These are phyloP conservation scores for Setomelanomma holmii DNA, from an alignment of 2,329 filamentous ascomycete species.

Conservation along the genomic window DNA sequence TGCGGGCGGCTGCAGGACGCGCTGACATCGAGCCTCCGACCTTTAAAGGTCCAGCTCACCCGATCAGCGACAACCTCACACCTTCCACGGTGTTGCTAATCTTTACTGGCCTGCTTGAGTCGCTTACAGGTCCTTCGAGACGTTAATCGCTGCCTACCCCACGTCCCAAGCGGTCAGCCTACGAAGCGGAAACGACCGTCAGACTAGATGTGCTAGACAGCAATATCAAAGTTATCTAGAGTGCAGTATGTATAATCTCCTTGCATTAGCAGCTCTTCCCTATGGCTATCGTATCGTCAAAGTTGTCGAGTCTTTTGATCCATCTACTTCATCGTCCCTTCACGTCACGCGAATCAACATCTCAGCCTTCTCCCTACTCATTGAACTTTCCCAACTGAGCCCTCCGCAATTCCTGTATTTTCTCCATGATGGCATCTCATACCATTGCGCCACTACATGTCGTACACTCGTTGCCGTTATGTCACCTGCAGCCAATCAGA, in stretches of 20 bases:
- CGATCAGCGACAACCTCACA: slow-evolving; percentile 24
- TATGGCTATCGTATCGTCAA: neutral
- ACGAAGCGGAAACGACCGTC: neutral
- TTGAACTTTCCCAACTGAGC: too few relatives aligned
- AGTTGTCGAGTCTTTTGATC: neutral
- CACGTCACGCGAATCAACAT: neutral
- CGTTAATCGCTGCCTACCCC: neutral
- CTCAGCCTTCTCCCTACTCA: too few relatives aligned
- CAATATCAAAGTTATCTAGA: neutral
- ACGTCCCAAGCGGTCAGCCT: neutral
- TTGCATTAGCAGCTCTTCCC: neutral
- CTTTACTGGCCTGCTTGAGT: slow-evolving; percentile 7
- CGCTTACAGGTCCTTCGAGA: slow-evolving; percentile 1
- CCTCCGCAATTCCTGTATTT: too few relatives aligned
- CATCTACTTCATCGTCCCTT: neutral
- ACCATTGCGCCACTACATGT: neutral
- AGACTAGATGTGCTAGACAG: neutral
- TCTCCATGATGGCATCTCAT: neutral
- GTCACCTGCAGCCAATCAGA: neutral
- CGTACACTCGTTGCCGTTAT: too few relatives aligned
- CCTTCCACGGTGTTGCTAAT: slow-evolving; percentile 23
- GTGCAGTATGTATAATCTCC: neutral
- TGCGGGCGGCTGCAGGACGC: slow-evolving; percentile 42
- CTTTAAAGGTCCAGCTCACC: slow-evolving; percentile 34
- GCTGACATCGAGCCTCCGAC: slow-evolving; percentile 1